A percentile compares a stretch with the other conserved stretches of the same genome.
phyloP scores from a whole-genome alignment of 495 filamentous ascomycete genomes.

The Saxophila tyrrhenica region DNA sequence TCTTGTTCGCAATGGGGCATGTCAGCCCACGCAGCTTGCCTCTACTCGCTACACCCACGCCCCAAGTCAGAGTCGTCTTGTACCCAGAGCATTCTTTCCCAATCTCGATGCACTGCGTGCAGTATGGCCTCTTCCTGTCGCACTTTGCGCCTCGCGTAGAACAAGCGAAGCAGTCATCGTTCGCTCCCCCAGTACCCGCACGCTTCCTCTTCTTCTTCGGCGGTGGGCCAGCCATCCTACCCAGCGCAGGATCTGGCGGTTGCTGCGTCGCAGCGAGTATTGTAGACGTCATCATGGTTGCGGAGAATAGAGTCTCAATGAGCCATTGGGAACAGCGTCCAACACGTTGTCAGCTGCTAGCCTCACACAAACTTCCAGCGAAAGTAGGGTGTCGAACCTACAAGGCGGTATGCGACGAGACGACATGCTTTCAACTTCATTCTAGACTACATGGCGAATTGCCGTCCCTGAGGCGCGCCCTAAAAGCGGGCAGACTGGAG shows the following conservation, averaged over 20 bases:
- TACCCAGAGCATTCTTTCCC: constrained; percentile 94
- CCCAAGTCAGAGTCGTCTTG: constrained; percentile 96
- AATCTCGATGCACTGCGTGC: constrained; percentile 82
- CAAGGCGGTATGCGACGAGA: background rate
- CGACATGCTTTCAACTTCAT: background rate
- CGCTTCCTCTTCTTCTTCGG: constrained; percentile 75
- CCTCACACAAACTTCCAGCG: too few species aligned
- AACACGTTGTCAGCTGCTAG: too few species aligned
- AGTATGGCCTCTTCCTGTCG: constrained; percentile 88
- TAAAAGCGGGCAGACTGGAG: background rate
- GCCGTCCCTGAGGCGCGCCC: too few species aligned
- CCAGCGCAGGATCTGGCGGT: background rate
- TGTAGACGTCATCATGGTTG: constrained; percentile 1
- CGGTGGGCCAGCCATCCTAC: background rate
- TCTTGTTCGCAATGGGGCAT: constrained; percentile 65
- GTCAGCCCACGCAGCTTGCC: constrained; percentile 88
- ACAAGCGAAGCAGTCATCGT: constrained; percentile 95
- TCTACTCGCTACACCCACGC: constrained; percentile 89
- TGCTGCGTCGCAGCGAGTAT: background rate
- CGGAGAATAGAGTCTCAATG: too few species aligned
- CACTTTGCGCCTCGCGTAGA: constrained; percentile 70
- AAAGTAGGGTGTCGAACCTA: background rate
- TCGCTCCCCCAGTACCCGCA: constrained; percentile 77
- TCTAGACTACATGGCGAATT: background rate
- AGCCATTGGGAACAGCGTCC: too few species aligned